These are phyloP conservation scores for Grosmannia penicillata DNA, from an alignment of 2,329 filamentous ascomycete genomes.

Conservation along the genomic window DNA sequence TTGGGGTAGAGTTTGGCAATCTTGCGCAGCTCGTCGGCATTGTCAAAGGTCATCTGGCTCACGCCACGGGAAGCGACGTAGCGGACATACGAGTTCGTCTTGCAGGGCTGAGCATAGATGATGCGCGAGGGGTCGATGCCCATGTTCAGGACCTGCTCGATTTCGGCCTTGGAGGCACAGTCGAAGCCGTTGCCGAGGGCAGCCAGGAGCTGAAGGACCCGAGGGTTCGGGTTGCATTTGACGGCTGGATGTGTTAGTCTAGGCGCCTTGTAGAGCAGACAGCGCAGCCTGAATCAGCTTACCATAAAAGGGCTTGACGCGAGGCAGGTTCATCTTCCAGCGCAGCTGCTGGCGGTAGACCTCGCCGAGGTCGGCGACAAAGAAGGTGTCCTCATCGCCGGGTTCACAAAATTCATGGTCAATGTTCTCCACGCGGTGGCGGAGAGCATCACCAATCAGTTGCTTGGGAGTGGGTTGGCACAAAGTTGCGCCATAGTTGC, in stretches of 20 bases:
- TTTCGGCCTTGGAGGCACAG: conserved; percentile 94
- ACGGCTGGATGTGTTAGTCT: conserved; percentile 58
- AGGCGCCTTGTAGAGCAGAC: neutral
- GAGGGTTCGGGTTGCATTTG: conserved; percentile 94
- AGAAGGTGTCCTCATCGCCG: conserved; percentile 95
- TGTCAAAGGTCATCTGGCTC: conserved; percentile 99
- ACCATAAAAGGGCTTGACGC: conserved; percentile 96
- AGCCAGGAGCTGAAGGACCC: conserved; percentile 76
- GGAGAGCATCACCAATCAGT: conserved; percentile 75
- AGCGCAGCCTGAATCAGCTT: conserved; percentile 18
- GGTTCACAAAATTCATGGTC: conserved; percentile 78
- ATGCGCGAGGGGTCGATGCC: conserved; percentile 80
- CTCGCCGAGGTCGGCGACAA: conserved; percentile 93
- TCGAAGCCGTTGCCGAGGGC: conserved; percentile 90
- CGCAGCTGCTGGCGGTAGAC: conserved; percentile 97
- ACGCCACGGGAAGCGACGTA: conserved; percentile 75
- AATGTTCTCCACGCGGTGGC: conserved; percentile 69
- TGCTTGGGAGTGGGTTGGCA: conserved; percentile 48
- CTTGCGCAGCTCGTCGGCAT: conserved; percentile 94
- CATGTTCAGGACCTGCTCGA: conserved; percentile 75
- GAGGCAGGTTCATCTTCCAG: conserved; percentile 88
- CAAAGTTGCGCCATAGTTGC: conserved; percentile 22
- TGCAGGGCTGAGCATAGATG: conserved; percentile 98
- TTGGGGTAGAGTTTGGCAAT: conserved; percentile 82
- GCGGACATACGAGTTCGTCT: conserved; percentile 95